Percentiles rank a stretch among this genome's conserved stretches.
phyloP scores from a whole-genome alignment of 805 yeast genomes.

The Yamadazyma akitaensis region DNA sequence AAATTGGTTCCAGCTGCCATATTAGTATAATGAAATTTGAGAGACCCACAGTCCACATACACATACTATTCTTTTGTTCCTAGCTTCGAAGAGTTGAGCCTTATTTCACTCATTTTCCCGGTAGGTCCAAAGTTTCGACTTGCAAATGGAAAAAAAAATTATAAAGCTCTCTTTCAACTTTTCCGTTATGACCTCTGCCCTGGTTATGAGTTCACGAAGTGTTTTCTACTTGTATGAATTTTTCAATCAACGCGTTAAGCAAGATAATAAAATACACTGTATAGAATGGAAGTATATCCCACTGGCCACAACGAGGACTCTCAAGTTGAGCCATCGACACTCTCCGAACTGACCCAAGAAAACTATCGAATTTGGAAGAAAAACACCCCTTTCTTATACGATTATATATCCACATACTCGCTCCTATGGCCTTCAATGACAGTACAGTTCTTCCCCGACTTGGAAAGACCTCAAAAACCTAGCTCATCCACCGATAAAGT shows the following conservation, averaged over 20 bases:
- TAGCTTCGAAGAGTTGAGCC: conserved; percentile 71
- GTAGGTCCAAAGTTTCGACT: background rate
- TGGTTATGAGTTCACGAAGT: background rate
- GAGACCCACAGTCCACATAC: background rate
- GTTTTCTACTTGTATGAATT: background rate
- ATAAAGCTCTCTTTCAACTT: too few species aligned
- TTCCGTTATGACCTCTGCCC: background rate
- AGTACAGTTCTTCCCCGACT: conserved; percentile 43
- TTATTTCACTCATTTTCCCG: conserved; percentile 23
- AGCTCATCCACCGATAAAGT: background rate
- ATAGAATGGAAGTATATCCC: background rate
- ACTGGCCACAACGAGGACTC: background rate
- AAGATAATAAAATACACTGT: too few species aligned
- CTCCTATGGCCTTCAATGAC: conserved; percentile 43
- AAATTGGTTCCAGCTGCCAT: conserved; percentile 79
- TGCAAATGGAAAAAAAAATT: background rate
- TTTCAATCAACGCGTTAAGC: conserved; percentile 1
- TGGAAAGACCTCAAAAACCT: conserved; percentile 14
- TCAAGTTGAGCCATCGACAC: background rate
- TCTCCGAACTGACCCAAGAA: conserved; percentile 30
- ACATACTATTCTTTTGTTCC: conserved; percentile 81
- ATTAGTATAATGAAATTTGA: conserved; percentile 17
- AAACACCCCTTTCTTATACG: conserved; percentile 42
- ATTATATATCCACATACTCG: conserved; percentile 38
- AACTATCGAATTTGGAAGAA: conserved; percentile 43